Percentiles rank a stretch among this genome's conserved stretches.
Conservation (phyloP, 345 rosid species). For the Salix koriyanagi region DNA sequence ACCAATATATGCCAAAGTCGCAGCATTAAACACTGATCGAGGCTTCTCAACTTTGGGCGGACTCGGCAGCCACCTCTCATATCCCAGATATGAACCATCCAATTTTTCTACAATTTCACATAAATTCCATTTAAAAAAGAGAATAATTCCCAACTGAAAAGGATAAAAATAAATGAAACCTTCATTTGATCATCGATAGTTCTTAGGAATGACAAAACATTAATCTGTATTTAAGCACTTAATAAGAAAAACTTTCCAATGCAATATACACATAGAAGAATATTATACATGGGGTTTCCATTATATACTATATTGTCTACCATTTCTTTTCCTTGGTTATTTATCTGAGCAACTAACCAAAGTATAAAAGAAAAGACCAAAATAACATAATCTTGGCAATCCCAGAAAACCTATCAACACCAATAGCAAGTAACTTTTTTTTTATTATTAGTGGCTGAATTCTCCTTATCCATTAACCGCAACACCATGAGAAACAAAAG, state of each 20-base stretch:
- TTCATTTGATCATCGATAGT: neutral
- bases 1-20: constrained; percentile 46
- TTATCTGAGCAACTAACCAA: neutral
- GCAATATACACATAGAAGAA: neutral
- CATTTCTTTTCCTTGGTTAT: neutral
- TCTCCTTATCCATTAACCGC: neutral
- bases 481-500: too few species aligned
- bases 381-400: neutral
- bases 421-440: neutral
- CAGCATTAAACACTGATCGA: constrained; percentile 46
- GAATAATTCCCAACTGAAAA: neutral
- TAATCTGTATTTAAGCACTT: neutral
- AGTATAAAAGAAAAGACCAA: neutral
- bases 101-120: constrained; percentile 18
- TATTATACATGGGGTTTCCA: neutral
- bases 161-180: neutral
- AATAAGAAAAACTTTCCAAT: neutral
- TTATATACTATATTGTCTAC: neutral
- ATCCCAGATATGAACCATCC: constrained; percentile 51
- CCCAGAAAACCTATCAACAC: neutral
- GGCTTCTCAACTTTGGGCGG: constrained; percentile 71
- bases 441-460: neutral
- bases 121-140: neutral
- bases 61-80: constrained; percentile 53
- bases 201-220: neutral